Conservation (phyloP, 2,329 filamentous ascomycete genomes). For the Talaromyces funiculosus region DNA sequence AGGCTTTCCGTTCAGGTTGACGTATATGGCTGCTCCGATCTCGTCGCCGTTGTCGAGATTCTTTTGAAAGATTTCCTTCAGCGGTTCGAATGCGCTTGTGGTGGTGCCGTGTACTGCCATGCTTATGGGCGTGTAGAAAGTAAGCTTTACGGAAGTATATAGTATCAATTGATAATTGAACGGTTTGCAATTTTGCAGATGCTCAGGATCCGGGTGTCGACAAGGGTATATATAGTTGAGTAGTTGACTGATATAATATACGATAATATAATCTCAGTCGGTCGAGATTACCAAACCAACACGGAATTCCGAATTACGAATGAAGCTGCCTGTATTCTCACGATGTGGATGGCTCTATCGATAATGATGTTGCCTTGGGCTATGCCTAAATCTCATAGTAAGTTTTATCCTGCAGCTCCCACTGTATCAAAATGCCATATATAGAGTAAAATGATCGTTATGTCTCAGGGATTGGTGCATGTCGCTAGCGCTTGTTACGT, state of each 20-base stretch:
- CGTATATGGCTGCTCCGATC: constrained; percentile 41
- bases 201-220: background rate
- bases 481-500: background rate
- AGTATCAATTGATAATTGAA: no score
- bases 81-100: constrained; percentile 31
- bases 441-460: background rate
- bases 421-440: background rate
- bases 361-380: background rate
- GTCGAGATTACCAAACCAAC: background rate
- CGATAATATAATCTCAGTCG: background rate
- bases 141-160: no score
- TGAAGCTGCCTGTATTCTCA: background rate
- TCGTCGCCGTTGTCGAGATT: constrained; percentile 37
- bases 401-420: background rate
- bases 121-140: background rate
- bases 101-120: constrained; percentile 33
- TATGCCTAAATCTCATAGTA: background rate
- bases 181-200: no score
- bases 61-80: constrained; percentile 32
- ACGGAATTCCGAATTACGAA: background rate
- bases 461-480: no score
- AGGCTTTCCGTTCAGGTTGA: constrained; percentile 38
- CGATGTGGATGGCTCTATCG: background rate
- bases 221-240: no score
- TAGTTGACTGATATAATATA: no score